Evolutionary conservation across 2,329 filamentous ascomycete genomes (phyloP).

Genomic region (Kalmusia sp.): DNA sequence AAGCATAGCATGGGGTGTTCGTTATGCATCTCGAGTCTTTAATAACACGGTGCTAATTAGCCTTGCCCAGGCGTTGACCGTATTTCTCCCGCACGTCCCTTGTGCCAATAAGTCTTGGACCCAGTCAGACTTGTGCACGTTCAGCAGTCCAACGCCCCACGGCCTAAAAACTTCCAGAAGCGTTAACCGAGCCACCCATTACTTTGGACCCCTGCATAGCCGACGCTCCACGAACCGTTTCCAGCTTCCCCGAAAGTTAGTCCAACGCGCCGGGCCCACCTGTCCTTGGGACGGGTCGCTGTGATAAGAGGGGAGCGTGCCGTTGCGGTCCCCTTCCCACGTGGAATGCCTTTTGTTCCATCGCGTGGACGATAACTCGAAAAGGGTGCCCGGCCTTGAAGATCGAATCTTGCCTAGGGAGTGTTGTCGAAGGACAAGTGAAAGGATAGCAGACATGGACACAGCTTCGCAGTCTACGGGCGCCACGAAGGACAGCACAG

Average conservation of each 20-base stretch:
- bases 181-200: conserved; percentile 10
- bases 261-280: conserved; percentile 7
- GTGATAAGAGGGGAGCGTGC: conserved; percentile 12
- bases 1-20: background rate
- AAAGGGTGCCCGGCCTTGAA: too few relatives aligned
- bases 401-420: too few relatives aligned
- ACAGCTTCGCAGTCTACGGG: background rate
- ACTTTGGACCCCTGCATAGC: conserved; percentile 4
- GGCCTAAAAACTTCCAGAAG: conserved; percentile 12
- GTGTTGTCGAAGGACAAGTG: background rate
- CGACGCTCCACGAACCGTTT: conserved; percentile 8
- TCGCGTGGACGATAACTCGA: background rate
- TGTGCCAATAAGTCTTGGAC: conserved; percentile 8
- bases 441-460: background rate
- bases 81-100: background rate
- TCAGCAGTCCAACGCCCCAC: conserved; percentile 2
- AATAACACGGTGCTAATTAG: background rate
- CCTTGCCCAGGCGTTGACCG: background rate
- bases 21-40: background rate
- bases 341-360: conserved; percentile 7
- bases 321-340: conserved; percentile 9
- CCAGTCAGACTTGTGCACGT: conserved; percentile 13
- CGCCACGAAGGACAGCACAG: background rate
- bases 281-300: conserved; percentile 6
- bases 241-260: conserved; percentile 15